Evolutionary conservation across 2,329 filamentous ascomycete genomes (phyloP).

Genomic region (Xylaria sp.): DNA sequence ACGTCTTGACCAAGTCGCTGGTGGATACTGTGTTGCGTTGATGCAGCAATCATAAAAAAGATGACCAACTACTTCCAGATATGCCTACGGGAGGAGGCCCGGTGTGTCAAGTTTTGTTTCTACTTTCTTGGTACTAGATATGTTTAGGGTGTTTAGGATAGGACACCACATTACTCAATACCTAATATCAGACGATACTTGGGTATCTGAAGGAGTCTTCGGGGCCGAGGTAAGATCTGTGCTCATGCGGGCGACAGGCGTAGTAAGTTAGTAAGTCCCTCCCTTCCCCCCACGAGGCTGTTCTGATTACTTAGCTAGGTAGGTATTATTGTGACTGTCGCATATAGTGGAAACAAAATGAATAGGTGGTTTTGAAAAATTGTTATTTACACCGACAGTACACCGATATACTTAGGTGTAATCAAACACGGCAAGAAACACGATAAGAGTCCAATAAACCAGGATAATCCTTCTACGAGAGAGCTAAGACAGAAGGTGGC

Average conservation of each 20-base stretch:
- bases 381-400: background rate
- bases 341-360: background rate
- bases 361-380: background rate
- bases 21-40: background rate
- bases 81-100: background rate
- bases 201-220: background rate
- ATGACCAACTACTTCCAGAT: background rate
- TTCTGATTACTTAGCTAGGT: background rate
- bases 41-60: conserved; percentile 2
- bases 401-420: background rate
- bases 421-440: background rate
- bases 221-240: background rate
- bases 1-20: background rate
- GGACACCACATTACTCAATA: no score
- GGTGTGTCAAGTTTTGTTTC: background rate
- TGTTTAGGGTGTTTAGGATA: no score
- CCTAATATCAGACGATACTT: background rate
- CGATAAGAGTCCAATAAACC: background rate
- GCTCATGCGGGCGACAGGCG: background rate
- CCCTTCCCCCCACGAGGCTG: background rate
- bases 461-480: conserved; percentile 6
- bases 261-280: no score
- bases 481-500: conserved; percentile 3
- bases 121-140: no score
- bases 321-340: background rate